Conservation (phyloP, 164 flowering plant species). For the Sextonia rubra region DNA sequence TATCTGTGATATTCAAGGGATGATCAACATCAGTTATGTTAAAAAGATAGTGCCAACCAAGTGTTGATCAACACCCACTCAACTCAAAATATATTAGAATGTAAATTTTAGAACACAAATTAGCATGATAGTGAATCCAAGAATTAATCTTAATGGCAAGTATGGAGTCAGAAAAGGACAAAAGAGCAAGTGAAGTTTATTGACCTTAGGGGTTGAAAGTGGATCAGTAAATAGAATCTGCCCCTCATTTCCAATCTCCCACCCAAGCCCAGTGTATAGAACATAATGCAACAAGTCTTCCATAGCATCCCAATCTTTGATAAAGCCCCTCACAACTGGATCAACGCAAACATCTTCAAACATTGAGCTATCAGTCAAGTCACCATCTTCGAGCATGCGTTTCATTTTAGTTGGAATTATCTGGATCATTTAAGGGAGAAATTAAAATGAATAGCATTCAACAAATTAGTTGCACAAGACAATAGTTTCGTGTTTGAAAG, state of each 20-base stretch:
- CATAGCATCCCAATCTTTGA: constrained; percentile 97
- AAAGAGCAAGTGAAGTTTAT: background rate
- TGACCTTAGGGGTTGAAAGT: constrained; percentile 88
- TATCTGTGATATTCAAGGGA: background rate
- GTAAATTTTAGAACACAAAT: background rate
- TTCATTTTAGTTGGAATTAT: constrained; percentile 90
- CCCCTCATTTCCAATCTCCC: constrained; percentile 99
- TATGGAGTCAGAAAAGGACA: background rate
- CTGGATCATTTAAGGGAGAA: constrained; percentile 27
- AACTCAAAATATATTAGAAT: background rate
- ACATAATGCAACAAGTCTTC: constrained; percentile 89
- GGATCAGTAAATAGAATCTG: constrained; percentile 94
- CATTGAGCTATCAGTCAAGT: constrained; percentile 28
- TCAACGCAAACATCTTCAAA: constrained; percentile 62
- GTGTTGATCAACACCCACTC: background rate
- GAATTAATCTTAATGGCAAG: background rate
- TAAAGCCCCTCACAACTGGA: constrained; percentile 83
- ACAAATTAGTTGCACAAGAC: background rate
- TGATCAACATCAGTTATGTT: background rate
- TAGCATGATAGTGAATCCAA: background rate
- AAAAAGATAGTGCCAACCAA: background rate
- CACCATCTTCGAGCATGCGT: constrained; percentile 58
- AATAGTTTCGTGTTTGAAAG: background rate
- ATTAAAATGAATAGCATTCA: background rate
- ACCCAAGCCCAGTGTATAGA: constrained; percentile 80